A percentile compares a stretch with the other conserved stretches of the same genome.
Evolutionary conservation across 2,329 filamentous ascomycete genomes (phyloP).

Genomic region (Bipolaris gigantea): DNA sequence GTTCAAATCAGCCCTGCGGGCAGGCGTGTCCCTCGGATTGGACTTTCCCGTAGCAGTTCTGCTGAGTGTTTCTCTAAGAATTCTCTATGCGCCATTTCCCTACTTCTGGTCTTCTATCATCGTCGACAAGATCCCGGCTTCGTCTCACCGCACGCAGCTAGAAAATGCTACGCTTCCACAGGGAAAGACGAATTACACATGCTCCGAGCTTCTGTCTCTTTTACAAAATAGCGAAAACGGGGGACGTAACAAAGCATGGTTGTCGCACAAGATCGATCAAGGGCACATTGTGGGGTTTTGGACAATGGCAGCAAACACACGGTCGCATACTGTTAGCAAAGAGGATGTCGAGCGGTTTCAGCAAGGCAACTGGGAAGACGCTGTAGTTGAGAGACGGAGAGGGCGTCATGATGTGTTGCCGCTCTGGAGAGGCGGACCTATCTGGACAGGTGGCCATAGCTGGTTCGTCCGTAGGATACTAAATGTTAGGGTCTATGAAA

Average conservation of each 20-base stretch:
- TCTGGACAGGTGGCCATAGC: constrained; percentile 24
- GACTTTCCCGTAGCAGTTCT: constrained; percentile 25
- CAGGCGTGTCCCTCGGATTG: constrained; percentile 22
- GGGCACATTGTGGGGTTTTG: constrained; percentile 28
- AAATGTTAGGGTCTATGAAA: constrained; percentile 23
- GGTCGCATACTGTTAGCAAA: constrained; percentile 22
- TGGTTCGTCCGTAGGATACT: constrained; percentile 25
- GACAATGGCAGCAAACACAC: constrained; percentile 22
- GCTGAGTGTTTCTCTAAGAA: constrained; percentile 21
- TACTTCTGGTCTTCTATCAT: constrained; percentile 19
- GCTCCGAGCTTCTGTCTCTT: constrained; percentile 20
- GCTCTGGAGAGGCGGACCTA: constrained; percentile 28
- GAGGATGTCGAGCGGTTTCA: constrained; percentile 27
- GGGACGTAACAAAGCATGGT: constrained; percentile 12
- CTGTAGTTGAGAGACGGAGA: constrained; percentile 15
- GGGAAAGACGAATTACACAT: constrained; percentile 20
- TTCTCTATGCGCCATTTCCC: constrained; percentile 25
- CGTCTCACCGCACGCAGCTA: constrained; percentile 23
- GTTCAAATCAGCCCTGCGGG: constrained; percentile 21
- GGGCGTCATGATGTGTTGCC: constrained; percentile 22
- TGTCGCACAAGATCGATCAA: constrained; percentile 24
- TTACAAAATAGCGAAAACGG: neutral
- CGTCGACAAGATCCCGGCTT: constrained; percentile 21
- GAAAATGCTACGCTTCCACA: constrained; percentile 8
- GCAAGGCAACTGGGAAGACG: constrained; percentile 26